These are phyloP conservation scores for Gracilaria gracilis DNA, from an alignment of 23 red algal genomes.

Conservation along the genomic window DNA sequence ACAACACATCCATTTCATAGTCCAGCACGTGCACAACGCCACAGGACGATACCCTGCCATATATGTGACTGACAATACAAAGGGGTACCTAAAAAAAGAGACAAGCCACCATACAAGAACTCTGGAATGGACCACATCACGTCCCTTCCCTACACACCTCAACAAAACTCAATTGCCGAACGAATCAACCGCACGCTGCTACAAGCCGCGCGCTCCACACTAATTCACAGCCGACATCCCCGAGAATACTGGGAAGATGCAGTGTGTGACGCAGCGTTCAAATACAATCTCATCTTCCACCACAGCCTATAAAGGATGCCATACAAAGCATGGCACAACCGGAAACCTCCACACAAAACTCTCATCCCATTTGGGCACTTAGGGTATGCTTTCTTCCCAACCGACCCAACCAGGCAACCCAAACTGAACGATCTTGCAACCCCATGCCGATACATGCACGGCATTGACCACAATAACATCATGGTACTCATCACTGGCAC, in stretches of 20 bases:
- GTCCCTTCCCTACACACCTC: neutral
- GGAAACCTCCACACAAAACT: neutral
- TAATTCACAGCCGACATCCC: neutral
- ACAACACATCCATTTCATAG: neutral
- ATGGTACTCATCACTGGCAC: too few relatives aligned
- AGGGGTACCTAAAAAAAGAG: neutral
- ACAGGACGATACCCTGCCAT: neutral
- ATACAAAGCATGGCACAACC: conserved; percentile 14
- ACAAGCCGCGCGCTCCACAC: neutral
- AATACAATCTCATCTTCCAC: conserved; percentile 39
- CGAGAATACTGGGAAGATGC: conserved; percentile 34
- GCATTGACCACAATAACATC: too few relatives aligned
- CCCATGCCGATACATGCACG: too few relatives aligned
- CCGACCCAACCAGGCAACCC: too few relatives aligned
- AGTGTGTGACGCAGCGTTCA: neutral
- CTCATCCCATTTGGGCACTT: neutral
- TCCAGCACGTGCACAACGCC: neutral
- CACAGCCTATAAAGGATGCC: neutral
- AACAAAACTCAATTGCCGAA: conserved; percentile 25
- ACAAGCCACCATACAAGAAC: neutral
- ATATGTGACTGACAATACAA: neutral
- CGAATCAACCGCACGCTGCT: conserved; percentile 21
- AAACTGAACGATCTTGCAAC: too few relatives aligned
- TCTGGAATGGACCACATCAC: neutral
- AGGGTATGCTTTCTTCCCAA: neutral